Conservation (phyloP, 208 protist species). For the Acanthamoeba culbertsoni region DNA sequence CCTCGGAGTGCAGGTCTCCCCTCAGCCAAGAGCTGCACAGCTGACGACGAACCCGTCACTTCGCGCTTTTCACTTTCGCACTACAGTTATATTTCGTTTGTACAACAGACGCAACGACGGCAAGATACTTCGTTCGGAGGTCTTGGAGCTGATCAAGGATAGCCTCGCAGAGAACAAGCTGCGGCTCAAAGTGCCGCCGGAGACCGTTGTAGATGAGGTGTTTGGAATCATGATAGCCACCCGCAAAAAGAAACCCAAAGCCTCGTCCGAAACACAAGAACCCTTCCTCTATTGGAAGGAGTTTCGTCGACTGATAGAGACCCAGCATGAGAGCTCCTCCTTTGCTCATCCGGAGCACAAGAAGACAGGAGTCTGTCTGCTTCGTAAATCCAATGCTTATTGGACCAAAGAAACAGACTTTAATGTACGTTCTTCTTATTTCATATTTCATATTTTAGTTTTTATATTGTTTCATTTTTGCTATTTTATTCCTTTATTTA, state of each 20-base stretch:
- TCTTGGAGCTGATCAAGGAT: neutral
- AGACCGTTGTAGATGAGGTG: neutral
- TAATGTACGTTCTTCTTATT: too few species aligned
- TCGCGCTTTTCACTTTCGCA: neutral
- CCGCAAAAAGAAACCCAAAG: neutral
- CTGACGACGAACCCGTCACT: too few species aligned
- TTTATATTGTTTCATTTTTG: too few species aligned
- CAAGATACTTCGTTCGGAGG: neutral
- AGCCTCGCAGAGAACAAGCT: neutral
- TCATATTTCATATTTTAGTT: too few species aligned
- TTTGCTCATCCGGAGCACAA: neutral
- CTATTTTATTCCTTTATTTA: too few species aligned
- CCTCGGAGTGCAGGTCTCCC: neutral
- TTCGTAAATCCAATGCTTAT: neutral
- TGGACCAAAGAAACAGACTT: constrained; percentile 17
- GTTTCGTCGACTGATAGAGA: neutral
- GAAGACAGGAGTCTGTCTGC: neutral
- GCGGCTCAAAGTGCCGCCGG: neutral
- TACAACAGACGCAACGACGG: neutral
- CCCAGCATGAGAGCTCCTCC: neutral
- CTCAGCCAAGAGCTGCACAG: neutral
- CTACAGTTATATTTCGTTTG: neutral
- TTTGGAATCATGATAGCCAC: neutral
- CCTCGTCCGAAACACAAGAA: neutral
- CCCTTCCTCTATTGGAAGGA: constrained; percentile 19